Conservation (phyloP, 2,329 filamentous ascomycete species). For the Microcera coccophila region DNA sequence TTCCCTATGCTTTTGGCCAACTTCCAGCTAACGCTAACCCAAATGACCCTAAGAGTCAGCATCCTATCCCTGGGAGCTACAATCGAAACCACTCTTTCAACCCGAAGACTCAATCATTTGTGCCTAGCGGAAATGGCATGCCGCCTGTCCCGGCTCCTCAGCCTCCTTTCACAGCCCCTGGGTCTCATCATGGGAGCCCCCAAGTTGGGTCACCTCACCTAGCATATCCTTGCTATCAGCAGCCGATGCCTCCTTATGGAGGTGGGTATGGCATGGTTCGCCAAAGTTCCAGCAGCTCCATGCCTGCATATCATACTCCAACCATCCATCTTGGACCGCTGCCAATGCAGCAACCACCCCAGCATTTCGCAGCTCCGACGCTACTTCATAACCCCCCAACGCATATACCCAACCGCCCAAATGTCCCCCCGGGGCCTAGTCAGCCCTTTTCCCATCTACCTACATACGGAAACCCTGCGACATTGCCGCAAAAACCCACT, state of each 20-base stretch:
- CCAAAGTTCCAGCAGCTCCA: constrained; percentile 53
- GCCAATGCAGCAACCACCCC: constrained; percentile 34
- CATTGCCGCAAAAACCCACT: constrained; percentile 56
- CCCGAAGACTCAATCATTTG: constrained; percentile 88
- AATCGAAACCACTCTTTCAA: constrained; percentile 81
- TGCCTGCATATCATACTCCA: constrained; percentile 47
- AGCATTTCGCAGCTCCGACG: constrained; percentile 39
- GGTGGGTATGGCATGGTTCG: constrained; percentile 53
- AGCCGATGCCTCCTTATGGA: constrained; percentile 45
- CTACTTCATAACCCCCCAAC: constrained; percentile 40
- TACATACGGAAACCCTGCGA: constrained; percentile 57
- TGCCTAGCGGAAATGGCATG: constrained; percentile 58
- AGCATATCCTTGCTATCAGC: constrained; percentile 47
- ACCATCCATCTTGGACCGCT: constrained; percentile 37
- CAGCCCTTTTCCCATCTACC: constrained; percentile 52
- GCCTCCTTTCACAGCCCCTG: constrained; percentile 45
- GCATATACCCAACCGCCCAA: constrained; percentile 46
- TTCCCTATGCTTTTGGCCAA: constrained; percentile 74
- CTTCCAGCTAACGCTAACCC: constrained; percentile 67
- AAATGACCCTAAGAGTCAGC: constrained; percentile 69
- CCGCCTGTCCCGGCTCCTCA: constrained; percentile 46
- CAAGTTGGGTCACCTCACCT: constrained; percentile 51
- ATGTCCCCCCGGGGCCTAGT: constrained; percentile 39
- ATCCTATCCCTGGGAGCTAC: constrained; percentile 80
- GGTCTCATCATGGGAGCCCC: constrained; percentile 51